phyloP scores from a whole-genome alignment of 805 yeast species.

The Nakazawaea holstii region DNA sequence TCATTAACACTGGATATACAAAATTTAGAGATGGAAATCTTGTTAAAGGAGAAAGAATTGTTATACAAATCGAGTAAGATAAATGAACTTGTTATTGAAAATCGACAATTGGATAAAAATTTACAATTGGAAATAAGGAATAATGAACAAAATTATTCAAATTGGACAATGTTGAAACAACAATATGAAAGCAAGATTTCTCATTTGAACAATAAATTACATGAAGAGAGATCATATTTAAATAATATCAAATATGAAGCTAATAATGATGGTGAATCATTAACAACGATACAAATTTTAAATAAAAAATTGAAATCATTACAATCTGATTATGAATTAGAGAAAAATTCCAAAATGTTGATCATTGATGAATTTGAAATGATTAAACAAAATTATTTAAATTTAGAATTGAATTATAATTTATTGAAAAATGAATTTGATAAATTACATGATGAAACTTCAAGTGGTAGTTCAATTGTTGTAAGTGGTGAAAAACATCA shows the following conservation, averaged over 20 bases:
- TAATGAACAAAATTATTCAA: constrained; percentile 24
- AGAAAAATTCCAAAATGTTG: constrained; percentile 43
- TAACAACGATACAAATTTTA: constrained; percentile 17
- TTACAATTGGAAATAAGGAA: constrained; percentile 23
- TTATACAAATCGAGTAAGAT: constrained; percentile 19
- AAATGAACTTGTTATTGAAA: constrained; percentile 22
- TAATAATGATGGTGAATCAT: neutral
- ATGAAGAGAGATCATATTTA: too few relatives aligned
- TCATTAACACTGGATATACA: constrained; percentile 29
- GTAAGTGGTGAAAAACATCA: neutral
- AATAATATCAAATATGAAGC: too few relatives aligned
- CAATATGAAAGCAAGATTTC: constrained; percentile 22
- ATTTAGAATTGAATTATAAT: constrained; percentile 22
- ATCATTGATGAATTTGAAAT: constrained; percentile 51
- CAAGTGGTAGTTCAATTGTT: neutral
- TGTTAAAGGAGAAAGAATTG: constrained; percentile 22
- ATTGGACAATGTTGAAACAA: constrained; percentile 22
- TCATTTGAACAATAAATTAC: constrained; percentile 16
- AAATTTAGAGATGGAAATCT: constrained; percentile 27
- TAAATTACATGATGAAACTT: constrained; percentile 12
- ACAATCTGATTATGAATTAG: constrained; percentile 46
- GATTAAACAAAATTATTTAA: constrained; percentile 31
- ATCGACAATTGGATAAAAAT: constrained; percentile 18
- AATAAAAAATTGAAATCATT: constrained; percentile 29
- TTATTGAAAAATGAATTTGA: constrained; percentile 23